Evolutionary conservation across 192 early-diverging fungal genomes (phyloP), one percentile per base, ranked within the genome.

Genomic region (Coemansia reversa): DNA sequence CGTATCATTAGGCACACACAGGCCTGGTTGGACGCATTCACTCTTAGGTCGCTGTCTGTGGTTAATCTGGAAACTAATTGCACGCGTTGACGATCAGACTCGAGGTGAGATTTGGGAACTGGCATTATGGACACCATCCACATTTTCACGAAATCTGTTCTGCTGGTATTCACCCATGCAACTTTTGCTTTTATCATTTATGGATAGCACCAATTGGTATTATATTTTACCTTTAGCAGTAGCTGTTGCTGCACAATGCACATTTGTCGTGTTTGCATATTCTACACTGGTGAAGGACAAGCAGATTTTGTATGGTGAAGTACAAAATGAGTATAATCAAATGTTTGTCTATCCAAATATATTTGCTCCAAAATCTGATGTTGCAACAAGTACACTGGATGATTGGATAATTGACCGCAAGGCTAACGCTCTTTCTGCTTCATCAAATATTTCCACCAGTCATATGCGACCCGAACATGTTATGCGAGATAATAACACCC

Each of bases 131-230:
- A 69, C 58, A 28, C 83, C 83, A 22, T 39, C 82, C 1, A 65
- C 58, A 22, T 72, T 82, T 50, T 68, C 68, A 54, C 74, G 78
- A 14, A 80, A 83, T 51, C n/a, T 83, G 51, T 76, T 83, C 35
- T 72, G 87, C 50, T 87, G 85, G 86, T 87, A 72, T 61, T 87
- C 86, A 19, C 87, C 87, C 0, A 79, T 75, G 11, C 87, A 89
- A 71, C 79, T 84, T 20, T 58, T 89, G 64, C 59, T 85, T 7
- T 42, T 89, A 63, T 61, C 70, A 14, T 71, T 73, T 51, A 73
- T 85, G 67, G 66, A 80, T 20, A 62, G 67, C 3, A 79, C 84
- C 2, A 89, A 87, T 58, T 85, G 84, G 70, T 71, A 79, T 64
- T 80, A 86, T 30, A 76, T 87, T 39, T 28, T 89, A 16, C 85